phyloP scores from a whole-genome alignment of 2,329 filamentous ascomycete species.

The Ciborinia camelliae region DNA sequence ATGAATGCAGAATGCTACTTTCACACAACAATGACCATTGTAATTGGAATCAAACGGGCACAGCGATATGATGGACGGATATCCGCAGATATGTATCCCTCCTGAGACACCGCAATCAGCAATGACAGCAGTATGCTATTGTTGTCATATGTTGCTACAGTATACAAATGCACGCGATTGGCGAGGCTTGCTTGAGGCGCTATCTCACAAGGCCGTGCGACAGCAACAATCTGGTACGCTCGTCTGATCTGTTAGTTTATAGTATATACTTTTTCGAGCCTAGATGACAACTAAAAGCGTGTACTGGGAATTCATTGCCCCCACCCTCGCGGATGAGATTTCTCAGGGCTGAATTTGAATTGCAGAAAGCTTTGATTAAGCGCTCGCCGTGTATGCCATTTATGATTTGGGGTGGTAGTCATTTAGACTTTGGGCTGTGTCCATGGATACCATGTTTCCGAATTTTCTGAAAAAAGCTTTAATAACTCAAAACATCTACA shows the following conservation, averaged over 20 bases:
- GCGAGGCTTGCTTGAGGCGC: constrained; percentile 22
- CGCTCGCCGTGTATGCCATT: constrained; percentile 13
- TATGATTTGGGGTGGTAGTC: not conserved
- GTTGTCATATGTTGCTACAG: constrained; percentile 19
- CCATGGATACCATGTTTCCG: constrained; percentile 15
- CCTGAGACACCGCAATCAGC: constrained; percentile 25
- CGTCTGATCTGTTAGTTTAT: constrained; percentile 28
- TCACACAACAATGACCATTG: constrained; percentile 25
- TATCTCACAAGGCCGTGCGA: constrained; percentile 23
- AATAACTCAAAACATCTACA: constrained; percentile 18
- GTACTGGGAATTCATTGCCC: constrained; percentile 17
- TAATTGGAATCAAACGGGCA: constrained; percentile 27
- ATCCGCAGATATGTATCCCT: constrained; percentile 24
- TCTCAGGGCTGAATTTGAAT: constrained; percentile 18
- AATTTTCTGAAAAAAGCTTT: constrained; percentile 8
- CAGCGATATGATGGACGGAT: constrained; percentile 25
- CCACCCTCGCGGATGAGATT: not conserved
- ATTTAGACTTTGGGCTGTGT: not conserved
- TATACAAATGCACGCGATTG: constrained; percentile 35
- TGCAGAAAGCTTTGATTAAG: constrained; percentile 18
- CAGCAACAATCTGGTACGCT: constrained; percentile 17
- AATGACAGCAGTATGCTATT: constrained; percentile 25
- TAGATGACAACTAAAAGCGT: constrained; percentile 12
- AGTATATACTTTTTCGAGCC: constrained; percentile 11
- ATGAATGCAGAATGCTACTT: constrained; percentile 17